Base-by-base conservation (phyloP, 116 monocot genomes). In the Zostera marina region DNA sequence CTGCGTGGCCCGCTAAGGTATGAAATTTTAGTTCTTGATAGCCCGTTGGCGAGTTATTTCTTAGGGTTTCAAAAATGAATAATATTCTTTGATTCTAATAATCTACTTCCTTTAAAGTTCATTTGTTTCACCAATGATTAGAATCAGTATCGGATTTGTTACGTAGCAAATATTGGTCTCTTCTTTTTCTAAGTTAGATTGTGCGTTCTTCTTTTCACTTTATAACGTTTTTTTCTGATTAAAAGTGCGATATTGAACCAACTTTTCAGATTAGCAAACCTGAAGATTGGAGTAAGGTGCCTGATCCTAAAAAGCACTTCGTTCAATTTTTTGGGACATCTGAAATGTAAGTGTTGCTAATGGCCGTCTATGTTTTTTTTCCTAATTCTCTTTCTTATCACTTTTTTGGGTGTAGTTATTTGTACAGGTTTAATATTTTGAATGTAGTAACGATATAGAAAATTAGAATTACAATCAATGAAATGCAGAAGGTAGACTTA, bases 291-390 rank as follows among this genome's bases (percentile, higher is more conserved):
- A 63, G 85, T 12, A 63, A 65, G 43, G 67, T 63, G 16, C 85
- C 88, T 53, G 88, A 84, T 76, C 94, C 77, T 11, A 78, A 67
- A 65, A 94, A 94, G 60, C 62, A 81, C 59, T 94, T 94, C 63
- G 94, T 94, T 70, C 60, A 74, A 38, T 92, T 92, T 68, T 92
- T 87, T 64, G 92, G 92, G 56, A 92, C 92, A 9, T 64, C 70
- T 49, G 92, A 92, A 63, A 92, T 92, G 92, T 92, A 62, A 84
- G 87, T 45, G 26, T 56, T 10, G 8, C 26, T 45, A 14, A 14
- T 55, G 48, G 11, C 40, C 40, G 2, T 46, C 23, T 53, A 9
- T 25, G 53, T 11, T 53, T 53, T 52, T 22, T 17, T 11, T 6
- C 53, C 23, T n/a, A 2, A 19, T 21, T 53, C 5, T 53, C 8